A percentile compares a stretch with the other conserved stretches of the same genome.
phyloP scores from a whole-genome alignment of 108 stramenopile genomes.

The Skeletonema marinoi region DNA sequence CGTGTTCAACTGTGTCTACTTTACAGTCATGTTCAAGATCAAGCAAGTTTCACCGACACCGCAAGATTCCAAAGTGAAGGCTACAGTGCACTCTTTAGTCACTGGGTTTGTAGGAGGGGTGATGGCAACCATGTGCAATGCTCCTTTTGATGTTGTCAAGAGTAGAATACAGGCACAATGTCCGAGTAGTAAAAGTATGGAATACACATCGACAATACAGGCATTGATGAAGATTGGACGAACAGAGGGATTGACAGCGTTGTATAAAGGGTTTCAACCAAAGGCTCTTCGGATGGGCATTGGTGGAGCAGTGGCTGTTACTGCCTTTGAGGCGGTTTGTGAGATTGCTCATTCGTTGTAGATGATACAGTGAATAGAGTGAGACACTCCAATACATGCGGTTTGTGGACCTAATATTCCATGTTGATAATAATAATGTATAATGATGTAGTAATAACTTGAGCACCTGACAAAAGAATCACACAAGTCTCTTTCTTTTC shows the following conservation, averaged over 20 bases:
- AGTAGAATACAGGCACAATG: constrained; percentile 26
- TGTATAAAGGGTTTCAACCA: constrained; percentile 27
- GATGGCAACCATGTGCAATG: constrained; percentile 14
- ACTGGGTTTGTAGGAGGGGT: constrained; percentile 21
- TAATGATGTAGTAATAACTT: not conserved
- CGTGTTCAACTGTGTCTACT: constrained; percentile 25
- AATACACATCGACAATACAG: constrained; percentile 13
- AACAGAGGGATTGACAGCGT: constrained; percentile 5
- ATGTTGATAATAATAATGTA: too few species aligned
- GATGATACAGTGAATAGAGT: too few species aligned
- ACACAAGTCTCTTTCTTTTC: not conserved
- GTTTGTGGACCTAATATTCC: too few species aligned
- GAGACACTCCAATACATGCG: too few species aligned
- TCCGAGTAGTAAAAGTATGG: not conserved
- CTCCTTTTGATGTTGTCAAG: constrained; percentile 25
- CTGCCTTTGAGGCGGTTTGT: constrained; percentile 29
- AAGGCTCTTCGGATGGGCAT: constrained; percentile 21
- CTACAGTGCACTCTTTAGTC: constrained; percentile 5
- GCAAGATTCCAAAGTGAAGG: constrained; percentile 4
- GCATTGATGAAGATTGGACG: constrained; percentile 10
- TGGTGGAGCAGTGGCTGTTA: constrained; percentile 22
- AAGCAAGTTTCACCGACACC: constrained; percentile 1
- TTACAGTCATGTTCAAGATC: constrained; percentile 17
- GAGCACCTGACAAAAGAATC: not conserved
- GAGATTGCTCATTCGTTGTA: constrained; percentile 22